These are phyloP conservation scores for Backusella luteola DNA, from an alignment of 192 early-diverging fungal species.

Conservation along the genomic window DNA sequence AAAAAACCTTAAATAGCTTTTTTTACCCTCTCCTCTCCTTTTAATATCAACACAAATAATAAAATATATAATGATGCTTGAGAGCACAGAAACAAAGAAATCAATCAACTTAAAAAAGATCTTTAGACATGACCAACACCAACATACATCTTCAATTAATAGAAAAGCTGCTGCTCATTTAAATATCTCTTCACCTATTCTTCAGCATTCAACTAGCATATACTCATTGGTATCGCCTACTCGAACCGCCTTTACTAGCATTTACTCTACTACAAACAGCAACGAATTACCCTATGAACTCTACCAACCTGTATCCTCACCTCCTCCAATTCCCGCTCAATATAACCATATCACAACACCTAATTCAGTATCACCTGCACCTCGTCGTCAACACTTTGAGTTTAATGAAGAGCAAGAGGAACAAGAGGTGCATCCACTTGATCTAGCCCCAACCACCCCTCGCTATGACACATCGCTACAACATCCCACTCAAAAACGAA, in stretches of 20 bases:
- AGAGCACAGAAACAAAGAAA: background rate
- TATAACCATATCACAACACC: background rate
- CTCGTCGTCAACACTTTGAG: slow-evolving; percentile 2
- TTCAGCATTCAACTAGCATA: slow-evolving; percentile 25
- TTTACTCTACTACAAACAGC: slow-evolving; percentile 6
- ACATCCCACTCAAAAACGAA: background rate
- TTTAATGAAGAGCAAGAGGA: background rate
- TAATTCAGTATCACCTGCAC: slow-evolving; percentile 20
- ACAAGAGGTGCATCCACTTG: background rate
- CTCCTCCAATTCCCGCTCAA: slow-evolving; percentile 11
- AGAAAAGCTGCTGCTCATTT: background rate
- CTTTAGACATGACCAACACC: slow-evolving; percentile 1
- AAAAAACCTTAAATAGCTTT: background rate
- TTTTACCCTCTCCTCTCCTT: background rate
- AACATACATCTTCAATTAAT: slow-evolving; percentile 6
- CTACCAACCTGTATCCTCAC: slow-evolving; percentile 6
- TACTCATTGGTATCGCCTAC: slow-evolving; percentile 28
- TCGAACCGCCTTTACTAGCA: slow-evolving; percentile 12
- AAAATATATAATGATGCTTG: background rate
- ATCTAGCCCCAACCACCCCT: background rate
- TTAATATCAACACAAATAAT: background rate
- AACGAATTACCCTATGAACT: slow-evolving; percentile 9
- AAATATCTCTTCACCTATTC: slow-evolving; percentile 20
- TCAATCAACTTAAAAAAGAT: slow-evolving; percentile 5
- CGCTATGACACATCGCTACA: background rate